These are phyloP conservation scores for Leccinum longicurvipes DNA, from an alignment of 768 basidiomycete species.

Conservation along the genomic window DNA sequence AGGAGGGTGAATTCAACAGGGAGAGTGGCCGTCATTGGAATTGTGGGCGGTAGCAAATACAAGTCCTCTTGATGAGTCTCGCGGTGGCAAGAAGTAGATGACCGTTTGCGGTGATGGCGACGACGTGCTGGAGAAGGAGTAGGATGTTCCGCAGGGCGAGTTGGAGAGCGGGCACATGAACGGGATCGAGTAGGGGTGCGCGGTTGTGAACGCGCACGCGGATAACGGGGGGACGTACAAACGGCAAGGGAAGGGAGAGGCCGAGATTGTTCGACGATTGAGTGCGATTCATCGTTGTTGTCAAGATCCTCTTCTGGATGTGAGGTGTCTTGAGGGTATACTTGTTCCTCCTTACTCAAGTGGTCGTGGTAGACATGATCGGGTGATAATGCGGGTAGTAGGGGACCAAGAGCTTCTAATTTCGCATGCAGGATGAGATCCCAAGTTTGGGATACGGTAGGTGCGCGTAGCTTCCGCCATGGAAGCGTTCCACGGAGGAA, in stretches of 20 bases:
- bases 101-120: slow-evolving; percentile 16
- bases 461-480: slow-evolving; percentile 71
- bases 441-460: slow-evolving; percentile 69
- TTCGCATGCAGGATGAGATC: slow-evolving; percentile 75
- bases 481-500: slow-evolving; percentile 76
- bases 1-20: slow-evolving; percentile 81
- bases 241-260: slow-evolving; percentile 6
- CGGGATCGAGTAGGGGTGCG: slow-evolving; percentile 16
- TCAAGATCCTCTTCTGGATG: slow-evolving; percentile 9
- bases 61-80: slow-evolving; percentile 10
- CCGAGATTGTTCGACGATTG: slow-evolving; percentile 16
- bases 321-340: background rate
- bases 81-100: slow-evolving; percentile 18
- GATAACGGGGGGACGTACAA: slow-evolving; percentile 9
- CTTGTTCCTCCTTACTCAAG: slow-evolving; percentile 2
- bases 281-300: slow-evolving; percentile 5
- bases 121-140: slow-evolving; percentile 22
- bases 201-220: slow-evolving; percentile 16
- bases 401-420: slow-evolving; percentile 46
- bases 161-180: slow-evolving; percentile 10
- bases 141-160: background rate
- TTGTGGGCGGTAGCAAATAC: slow-evolving; percentile 15
- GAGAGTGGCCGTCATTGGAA: slow-evolving; percentile 69
- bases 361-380: slow-evolving; percentile 11
- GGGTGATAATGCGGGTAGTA: slow-evolving; percentile 16